Conservation (phyloP, 805 yeast genomes). For the Saccharomycopsis fibuligera region DNA sequence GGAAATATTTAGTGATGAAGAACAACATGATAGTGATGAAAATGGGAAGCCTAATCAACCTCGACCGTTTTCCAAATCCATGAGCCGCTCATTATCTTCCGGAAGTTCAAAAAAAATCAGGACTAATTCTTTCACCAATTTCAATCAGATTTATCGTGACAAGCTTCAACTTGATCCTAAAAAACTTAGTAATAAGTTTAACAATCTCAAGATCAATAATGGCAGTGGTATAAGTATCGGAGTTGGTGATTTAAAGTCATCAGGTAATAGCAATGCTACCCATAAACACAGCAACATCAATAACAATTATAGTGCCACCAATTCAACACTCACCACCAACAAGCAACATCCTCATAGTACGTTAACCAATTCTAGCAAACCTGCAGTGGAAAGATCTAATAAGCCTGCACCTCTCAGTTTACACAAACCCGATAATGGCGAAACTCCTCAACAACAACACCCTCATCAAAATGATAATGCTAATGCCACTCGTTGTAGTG, state of each 20-base stretch:
- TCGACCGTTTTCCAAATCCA: not conserved
- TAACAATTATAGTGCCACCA: not conserved
- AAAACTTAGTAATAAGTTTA: conserved; percentile 2
- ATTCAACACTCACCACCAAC: not conserved
- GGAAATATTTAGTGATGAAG: conserved; percentile 19
- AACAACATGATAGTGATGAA: not conserved
- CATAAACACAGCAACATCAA: not conserved
- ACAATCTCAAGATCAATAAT: conserved; percentile 6
- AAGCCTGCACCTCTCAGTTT: not conserved
- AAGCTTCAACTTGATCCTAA: conserved; percentile 15
- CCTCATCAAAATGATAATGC: not conserved
- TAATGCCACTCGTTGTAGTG: not conserved
- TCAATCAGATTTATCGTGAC: conserved; percentile 16
- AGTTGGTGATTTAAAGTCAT: not conserved
- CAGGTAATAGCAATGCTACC: not conserved
- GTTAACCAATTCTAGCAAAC: not conserved
- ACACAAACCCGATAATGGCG: not conserved
- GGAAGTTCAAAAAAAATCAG: conserved; percentile 10
- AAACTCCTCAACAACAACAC: not conserved
- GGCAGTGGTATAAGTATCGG: conserved; percentile 7
- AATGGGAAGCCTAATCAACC: not conserved
- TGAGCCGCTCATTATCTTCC: conserved; percentile 4
- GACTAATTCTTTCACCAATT: conserved; percentile 19
- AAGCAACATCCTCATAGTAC: not conserved
- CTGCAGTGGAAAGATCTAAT: not conserved